Conservation (phyloP, 257 asterid genomes). For the Lantana camara region DNA sequence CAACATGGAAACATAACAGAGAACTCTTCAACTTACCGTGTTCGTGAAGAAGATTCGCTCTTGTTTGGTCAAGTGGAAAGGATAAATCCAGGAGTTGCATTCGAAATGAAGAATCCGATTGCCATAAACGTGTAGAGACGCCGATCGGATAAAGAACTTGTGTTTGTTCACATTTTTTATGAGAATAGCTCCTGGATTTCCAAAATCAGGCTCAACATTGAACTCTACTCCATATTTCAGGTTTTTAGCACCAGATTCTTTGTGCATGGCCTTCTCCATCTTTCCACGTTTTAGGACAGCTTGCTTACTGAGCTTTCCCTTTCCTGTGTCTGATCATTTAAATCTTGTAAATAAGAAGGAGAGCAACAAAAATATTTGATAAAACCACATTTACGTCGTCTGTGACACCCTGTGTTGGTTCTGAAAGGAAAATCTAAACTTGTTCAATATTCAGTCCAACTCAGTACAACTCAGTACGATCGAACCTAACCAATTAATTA, state of each 20-base stretch:
- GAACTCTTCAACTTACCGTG: conserved; percentile 33
- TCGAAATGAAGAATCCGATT: conserved; percentile 35
- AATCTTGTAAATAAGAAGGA: neutral
- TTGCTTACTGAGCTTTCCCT: conserved; percentile 35
- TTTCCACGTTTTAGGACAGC: conserved; percentile 32
- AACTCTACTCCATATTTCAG: conserved; percentile 30
- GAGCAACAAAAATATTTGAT: no score
- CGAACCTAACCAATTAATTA: no score
- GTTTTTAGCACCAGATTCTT: conserved; percentile 9
- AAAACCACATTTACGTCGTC: no score
- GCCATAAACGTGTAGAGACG: conserved; percentile 29
- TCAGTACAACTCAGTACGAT: no score
- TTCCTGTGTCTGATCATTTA: conserved; percentile 27
- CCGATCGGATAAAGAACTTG: conserved; percentile 40
- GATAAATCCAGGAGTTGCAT: conserved; percentile 57
- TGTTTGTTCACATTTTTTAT: conserved; percentile 38
- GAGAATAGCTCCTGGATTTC: conserved; percentile 41
- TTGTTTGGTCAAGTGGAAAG: conserved; percentile 33
- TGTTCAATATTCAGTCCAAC: no score
- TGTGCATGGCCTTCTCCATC: conserved; percentile 17
- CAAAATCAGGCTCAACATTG: conserved; percentile 34
- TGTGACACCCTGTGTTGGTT: no score
- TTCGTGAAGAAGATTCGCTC: conserved; percentile 50
- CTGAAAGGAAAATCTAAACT: no score
- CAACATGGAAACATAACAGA: neutral